A percentile compares a stretch with the other conserved stretches of the same genome.
Evolutionary conservation across 1,284 basidiomycete genomes (phyloP).

Genomic region (Ganoderma lingzhi): DNA sequence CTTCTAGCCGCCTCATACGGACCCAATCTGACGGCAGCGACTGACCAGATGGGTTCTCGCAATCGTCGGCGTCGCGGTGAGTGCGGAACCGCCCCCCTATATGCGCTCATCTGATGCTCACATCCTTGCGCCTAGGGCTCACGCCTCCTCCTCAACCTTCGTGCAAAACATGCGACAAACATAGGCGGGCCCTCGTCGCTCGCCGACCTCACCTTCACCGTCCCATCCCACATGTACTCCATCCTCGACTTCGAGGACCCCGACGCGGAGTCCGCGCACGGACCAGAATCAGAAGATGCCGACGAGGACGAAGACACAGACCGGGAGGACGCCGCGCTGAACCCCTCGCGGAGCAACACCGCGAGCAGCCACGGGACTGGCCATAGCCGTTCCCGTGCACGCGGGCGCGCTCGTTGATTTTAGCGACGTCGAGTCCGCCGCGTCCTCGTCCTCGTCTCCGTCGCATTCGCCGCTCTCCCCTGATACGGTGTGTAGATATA

Average conservation of each 20-base stretch:
- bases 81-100: neutral
- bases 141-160: slow-evolving; percentile 39
- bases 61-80: slow-evolving; percentile 37
- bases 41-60: slow-evolving; percentile 38
- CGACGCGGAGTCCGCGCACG: slow-evolving; percentile 7
- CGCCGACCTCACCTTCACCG: slow-evolving; percentile 18
- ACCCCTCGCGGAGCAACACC: slow-evolving; percentile 14
- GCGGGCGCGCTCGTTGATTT: neutral
- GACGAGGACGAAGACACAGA: neutral
- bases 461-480: slow-evolving; percentile 13
- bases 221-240: slow-evolving; percentile 29
- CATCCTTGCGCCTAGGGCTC: slow-evolving; percentile 31
- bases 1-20: neutral
- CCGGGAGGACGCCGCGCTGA: slow-evolving; percentile 23
- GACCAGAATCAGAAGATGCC: slow-evolving; percentile 1
- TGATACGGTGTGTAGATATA: neutral
- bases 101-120: neutral
- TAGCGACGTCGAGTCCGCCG: neutral
- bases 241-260: slow-evolving; percentile 24
- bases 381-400: neutral
- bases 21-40: neutral
- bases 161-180: slow-evolving; percentile 27
- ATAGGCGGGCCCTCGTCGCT: slow-evolving; percentile 20
- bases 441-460: neutral
- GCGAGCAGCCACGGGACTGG: neutral